Evolutionary conservation across 2,329 filamentous ascomycete species (phyloP).

Genomic region (Metarhizium guizhouense): DNA sequence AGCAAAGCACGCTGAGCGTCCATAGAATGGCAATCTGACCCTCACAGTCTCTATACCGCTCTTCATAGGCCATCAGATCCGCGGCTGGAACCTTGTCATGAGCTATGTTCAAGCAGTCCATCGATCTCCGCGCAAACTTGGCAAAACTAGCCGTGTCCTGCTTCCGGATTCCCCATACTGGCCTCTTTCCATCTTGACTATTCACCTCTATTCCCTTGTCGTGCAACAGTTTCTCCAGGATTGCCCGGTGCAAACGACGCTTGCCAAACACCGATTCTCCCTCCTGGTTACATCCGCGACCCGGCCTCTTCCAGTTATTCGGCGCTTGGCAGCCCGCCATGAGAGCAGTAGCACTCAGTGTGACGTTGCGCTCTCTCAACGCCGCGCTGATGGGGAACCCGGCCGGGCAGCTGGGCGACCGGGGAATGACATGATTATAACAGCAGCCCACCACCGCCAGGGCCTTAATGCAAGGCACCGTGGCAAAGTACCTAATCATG

Average conservation of each 20-base stretch:
- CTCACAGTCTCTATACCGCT: conserved; percentile 12
- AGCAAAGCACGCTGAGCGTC: conserved; percentile 22
- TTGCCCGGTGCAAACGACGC: conserved; percentile 17
- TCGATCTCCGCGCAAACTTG: conserved; percentile 17
- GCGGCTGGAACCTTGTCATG: conserved; percentile 6
- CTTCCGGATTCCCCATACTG: conserved; percentile 22
- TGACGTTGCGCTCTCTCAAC: conserved; percentile 12
- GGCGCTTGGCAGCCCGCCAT: conserved; percentile 25
- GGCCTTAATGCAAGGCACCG: conserved; percentile 11
- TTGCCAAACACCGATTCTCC: conserved; percentile 14
- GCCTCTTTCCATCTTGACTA: conserved; percentile 5
- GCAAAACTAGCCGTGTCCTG: conserved; percentile 17
- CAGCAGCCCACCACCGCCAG: conserved; percentile 22
- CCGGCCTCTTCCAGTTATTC: conserved; percentile 21
- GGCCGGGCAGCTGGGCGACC: conserved; percentile 26
- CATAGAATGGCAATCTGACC: conserved; percentile 21
- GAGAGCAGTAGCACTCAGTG: conserved; percentile 20
- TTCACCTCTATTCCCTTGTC: conserved; percentile 15
- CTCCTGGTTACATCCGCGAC: neutral
- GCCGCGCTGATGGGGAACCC: conserved; percentile 29
- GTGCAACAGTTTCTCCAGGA: conserved; percentile 18
- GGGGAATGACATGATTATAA: conserved; percentile 23
- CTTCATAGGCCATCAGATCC: conserved; percentile 17
- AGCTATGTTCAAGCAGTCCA: conserved; percentile 14
- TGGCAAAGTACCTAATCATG: conserved; percentile 21